Base-by-base conservation (phyloP, 495 filamentous ascomycete genomes). In the Aspergillus sparsus region DNA sequence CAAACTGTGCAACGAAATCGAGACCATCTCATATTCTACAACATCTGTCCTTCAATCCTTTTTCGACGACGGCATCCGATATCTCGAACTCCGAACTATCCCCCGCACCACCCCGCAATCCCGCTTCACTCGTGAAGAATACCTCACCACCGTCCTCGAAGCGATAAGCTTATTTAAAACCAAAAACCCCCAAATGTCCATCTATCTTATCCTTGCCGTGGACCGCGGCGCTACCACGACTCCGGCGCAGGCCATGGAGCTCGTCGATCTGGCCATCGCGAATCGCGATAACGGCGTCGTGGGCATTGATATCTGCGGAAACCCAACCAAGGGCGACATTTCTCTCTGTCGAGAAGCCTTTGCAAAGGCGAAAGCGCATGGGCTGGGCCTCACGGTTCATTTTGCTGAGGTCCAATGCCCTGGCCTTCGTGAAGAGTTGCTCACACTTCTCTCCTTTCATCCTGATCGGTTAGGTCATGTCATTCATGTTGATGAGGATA, bases 31-130 rank as follows among this genome's bases (percentile, higher is more conserved):
- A 57, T 82, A 82, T 69, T 83, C 89, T 50, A 93, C 90, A 7
- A 76, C 74, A 45, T 80, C 83, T 33, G 89, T 94, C 7, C 80
- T 94, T n/a, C 62, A 75, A 31, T 82, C 87, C 71, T 96, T 94
- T 64, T 77, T 80, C 47, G 67, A 65, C 27, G 90, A 94, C 60
- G 89, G 89, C 32, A 87, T 93, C 10, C 80, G 85, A 45, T 93
- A 95, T 66, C 80, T 93, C 33, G 91, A 95, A 65, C 82, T 95
- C 6, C 85, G 91, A 32, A 92, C 90, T 6, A 94, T 91, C 5
- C 91, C 91, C 5, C 82, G 90, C 41, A 77, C 81, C 7, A 80
- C 85, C 32, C 77, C 82, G 2, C 62, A 65, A 13, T 76, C 75
- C 12, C 69, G 72, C 27, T 70, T 91, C 13, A 82, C 86, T 12